Base-by-base conservation (phyloP, 345 rosid genomes). In the Hypericum androsaemum region DNA sequence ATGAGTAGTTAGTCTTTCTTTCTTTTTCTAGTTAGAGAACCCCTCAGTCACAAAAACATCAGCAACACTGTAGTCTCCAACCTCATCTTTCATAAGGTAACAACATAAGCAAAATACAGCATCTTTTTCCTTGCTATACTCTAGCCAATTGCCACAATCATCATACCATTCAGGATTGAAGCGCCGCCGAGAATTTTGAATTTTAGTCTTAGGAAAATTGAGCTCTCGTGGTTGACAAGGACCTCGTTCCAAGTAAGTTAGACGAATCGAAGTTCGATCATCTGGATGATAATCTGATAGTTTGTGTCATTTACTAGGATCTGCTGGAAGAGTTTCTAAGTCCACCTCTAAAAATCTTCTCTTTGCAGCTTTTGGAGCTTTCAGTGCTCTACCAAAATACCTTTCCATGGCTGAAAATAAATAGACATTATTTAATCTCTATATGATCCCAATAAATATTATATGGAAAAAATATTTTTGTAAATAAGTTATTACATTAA, bases 11-110 rank as follows among this genome's bases (percentile, higher is more conserved):
- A 42, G 10, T 11, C 15, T 52, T 6, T 15, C 51, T 43, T 52
- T 43, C 10, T 17, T 17, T 8, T 44, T 60, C 12, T 36, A 50
- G 40, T 51, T 32, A 0, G 2, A 2, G 16, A 42, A 60, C 10
- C 63, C 56, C 13, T 52, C 39, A 7, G n/a, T 5, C 37, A 53
- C 5, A 37, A 52, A 52, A 6, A 50, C 11, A 42, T 48, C 63
- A 43, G 10, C 38, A n/a, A n/a, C n/a, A 37, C 28, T 5, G 4
- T 22, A 4, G 4, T 22, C 32, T 22, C 32, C 32, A 22, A 4
- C 32, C 32, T 22, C 32, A 12, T 39, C 58, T 15, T 43, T 43
- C 12, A 12, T n/a, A 15, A 13, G 17, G 13, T 32, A 22, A 43
- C 48, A 41, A 12, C 17, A 22, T 7, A 28, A 54, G n/a, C 40